These are phyloP conservation scores for Globisporangium iwayamae DNA, from an alignment of 352 stramenopile genomes.

Conservation along the genomic window DNA sequence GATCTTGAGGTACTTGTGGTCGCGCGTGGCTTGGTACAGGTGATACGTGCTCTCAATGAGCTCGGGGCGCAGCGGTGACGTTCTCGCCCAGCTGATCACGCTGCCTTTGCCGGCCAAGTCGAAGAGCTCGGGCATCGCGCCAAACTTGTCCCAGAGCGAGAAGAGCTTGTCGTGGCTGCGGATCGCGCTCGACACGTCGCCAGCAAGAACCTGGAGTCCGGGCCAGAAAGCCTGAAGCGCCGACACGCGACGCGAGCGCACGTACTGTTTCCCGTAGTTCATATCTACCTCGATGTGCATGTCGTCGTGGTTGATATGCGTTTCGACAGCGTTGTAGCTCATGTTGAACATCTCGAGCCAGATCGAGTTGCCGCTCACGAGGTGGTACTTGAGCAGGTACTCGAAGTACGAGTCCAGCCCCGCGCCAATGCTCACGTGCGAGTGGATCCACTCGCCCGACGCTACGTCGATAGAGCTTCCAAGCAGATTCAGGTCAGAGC, in stretches of 20 bases:
- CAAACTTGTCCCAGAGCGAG: conserved; percentile 92
- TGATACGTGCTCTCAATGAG: conserved; percentile 97
- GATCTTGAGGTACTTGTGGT: conserved; percentile 89
- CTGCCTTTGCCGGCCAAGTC: conserved; percentile 55
- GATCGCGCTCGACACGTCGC: conserved; percentile 89
- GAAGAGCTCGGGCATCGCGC: conserved; percentile 94
- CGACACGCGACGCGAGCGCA: conserved; percentile 67
- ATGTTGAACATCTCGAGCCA: conserved; percentile 92
- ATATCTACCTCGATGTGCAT: conserved; percentile 88
- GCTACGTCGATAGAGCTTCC: conserved; percentile 94
- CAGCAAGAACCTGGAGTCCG: conserved; percentile 93
- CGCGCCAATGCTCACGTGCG: conserved; percentile 83
- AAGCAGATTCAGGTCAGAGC: conserved; percentile 87
- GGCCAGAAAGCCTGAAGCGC: conserved; percentile 97
- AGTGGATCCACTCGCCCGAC: conserved; percentile 79
- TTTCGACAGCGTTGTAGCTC: conserved; percentile 76
- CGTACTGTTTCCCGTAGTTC: conserved; percentile 52
- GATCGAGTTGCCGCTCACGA: conserved; percentile 91
- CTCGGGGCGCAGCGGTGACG: conserved; percentile 95
- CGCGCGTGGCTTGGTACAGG: conserved; percentile 88
- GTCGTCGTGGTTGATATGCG: conserved; percentile 67
- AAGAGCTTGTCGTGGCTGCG: conserved; percentile 93
- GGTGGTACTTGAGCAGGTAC: conserved; percentile 97
- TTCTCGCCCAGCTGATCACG: conserved; percentile 74
- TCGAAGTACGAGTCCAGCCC: conserved; percentile 98